Evolutionary conservation across 805 yeast genomes (phyloP).

Genomic region (Hanseniaspora mollemarum): DNA sequence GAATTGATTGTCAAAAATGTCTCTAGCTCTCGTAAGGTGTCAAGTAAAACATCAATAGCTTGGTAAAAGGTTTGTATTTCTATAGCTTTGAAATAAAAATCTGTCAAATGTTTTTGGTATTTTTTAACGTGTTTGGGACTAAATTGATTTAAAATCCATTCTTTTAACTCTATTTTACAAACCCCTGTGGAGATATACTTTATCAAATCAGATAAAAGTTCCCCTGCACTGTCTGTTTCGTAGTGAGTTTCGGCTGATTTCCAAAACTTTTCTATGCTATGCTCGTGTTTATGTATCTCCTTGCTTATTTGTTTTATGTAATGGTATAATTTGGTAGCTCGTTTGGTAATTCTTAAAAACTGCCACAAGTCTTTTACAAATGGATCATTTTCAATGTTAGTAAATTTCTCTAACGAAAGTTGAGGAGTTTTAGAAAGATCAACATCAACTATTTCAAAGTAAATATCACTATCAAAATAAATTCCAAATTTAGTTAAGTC

Average conservation of each 20-base stretch:
- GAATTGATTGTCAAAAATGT: background rate
- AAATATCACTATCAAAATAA: background rate
- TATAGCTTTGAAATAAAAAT: slow-evolving; percentile 35
- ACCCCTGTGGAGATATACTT: slow-evolving; percentile 22
- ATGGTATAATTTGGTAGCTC: background rate
- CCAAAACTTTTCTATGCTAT: background rate
- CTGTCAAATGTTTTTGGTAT: slow-evolving; percentile 42
- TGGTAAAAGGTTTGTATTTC: background rate
- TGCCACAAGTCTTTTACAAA: background rate
- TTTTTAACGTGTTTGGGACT: slow-evolving; percentile 56
- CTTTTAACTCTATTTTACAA: slow-evolving; percentile 30
- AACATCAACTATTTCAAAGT: background rate
- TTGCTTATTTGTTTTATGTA: background rate
- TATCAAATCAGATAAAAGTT: slow-evolving; percentile 29
- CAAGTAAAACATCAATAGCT: background rate
- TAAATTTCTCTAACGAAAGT: background rate
- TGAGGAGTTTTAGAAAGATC: background rate
- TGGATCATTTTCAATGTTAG: background rate
- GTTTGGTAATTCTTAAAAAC: background rate
- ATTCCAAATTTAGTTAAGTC: background rate
- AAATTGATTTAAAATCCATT: slow-evolving; percentile 52
- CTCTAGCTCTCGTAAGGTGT: background rate
- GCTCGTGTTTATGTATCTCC: background rate
- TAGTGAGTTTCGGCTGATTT: background rate
- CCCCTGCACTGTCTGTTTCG: background rate